Evolutionary conservation across 257 asterid genomes (phyloP), one percentile per base, ranked within the genome.

Genomic region (Primulina huaijiensis): DNA sequence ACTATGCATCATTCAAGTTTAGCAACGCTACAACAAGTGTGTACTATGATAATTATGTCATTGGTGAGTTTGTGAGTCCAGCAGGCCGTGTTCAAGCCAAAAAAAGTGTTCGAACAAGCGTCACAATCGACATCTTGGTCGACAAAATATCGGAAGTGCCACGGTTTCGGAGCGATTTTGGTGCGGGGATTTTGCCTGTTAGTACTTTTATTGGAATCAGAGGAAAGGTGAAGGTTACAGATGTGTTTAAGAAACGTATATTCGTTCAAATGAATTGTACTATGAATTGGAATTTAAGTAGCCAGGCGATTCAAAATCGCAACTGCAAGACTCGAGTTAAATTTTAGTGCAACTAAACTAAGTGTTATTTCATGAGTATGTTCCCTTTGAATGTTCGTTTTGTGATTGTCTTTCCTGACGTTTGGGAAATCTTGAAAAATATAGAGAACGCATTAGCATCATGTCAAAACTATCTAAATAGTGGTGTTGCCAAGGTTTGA

Each of bases 171-270:
- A 72, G 53, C 7, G 87, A 84, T 75, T 69, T 82, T 56, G 7
- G 2, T 7, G 67, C n/a, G 0, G 72, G 83, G 50, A 30, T 6
- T 9, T 60, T 86, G 59, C 55, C 46, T 0, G 2, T 86, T 55
- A 71, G 69, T 27, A 65, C 72, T 11, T 68, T 20, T 40, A 81
- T 86, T 19, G 78, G 63, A 16, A 62, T 88, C 0, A 60, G 59
- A 10, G 95, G 95, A 34, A 72, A 76, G 72, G 82, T 87, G 70
- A 82, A 69, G 77, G 81, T 82, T 20, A 67, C 76, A 20, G 53
- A 64, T 8, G 62, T 60, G 3, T 43, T 77, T 4, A 87, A 79
- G 70, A 87, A 81, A 52, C 30, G 8, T 29, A 61, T 78, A 5
- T 70, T 62, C 9, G 72, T 87, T 25, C 72, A 46, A 35, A 19